Base-by-base conservation (phyloP, 208 protist genomes). In the Trichomonas gallinae region DNA sequence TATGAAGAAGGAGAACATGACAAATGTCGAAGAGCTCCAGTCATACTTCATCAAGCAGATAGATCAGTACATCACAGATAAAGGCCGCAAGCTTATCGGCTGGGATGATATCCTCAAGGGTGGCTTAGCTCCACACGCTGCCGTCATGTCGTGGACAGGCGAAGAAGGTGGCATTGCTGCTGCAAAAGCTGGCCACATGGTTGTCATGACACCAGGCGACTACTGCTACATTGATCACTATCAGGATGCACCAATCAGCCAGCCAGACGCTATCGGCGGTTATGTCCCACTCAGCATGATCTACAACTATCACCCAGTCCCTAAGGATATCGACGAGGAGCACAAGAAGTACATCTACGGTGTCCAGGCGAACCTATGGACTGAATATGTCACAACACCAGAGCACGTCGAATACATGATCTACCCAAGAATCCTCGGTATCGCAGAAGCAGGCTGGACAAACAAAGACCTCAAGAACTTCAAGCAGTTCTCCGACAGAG, bases 51-150 rank as follows among this genome's bases (percentile, higher is more conserved):
- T 93, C 44, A 40, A 93, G 17, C 26, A 51, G 23, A 93, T 93
- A 8, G 23, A 42, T 10, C 1, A 48, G 0, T 93, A 23, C n/a
- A 51, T 93, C 44, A 51, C 2, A 34, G 23, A 8, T 15, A 48
- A 93, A n/a, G 44, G 44, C 42, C 21, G 34, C 0, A 42, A 34
- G 10, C 17, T 93, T 0, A 93, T 93, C 45, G 87, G 87, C 21
- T 93, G 87, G 87, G 87, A 93, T 93, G 87, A 93, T 58, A 93
- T 93, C 3, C 42, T 93, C 40, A 26, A 93, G 38, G 87, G 87
- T 51, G 87, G 87, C 21, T 15, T 93, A 17, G 40, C 87, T 48
- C 11, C 42, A 9, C 4, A 51, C 26, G 40, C 87, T 17, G 17
- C 31, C 15, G 87, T 93, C 17, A 93, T 93, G 87, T 58, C 44